Conservation (phyloP, 257 asterid species). For the Solanum bulbocastanum region DNA sequence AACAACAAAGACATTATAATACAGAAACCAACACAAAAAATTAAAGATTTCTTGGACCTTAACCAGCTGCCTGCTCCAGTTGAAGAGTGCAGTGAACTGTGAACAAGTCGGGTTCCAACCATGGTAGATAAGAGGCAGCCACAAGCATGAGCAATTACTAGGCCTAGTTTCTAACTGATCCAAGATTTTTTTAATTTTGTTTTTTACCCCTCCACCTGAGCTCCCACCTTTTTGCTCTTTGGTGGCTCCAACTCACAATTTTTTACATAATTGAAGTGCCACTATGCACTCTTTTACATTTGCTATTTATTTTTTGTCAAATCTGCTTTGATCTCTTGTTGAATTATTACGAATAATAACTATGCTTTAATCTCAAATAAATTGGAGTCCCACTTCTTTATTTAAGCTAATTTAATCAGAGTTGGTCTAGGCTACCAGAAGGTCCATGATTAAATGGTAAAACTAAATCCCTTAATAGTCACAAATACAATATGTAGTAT, state of each 20-base stretch:
- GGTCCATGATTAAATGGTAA: background rate
- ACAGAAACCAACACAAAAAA: background rate
- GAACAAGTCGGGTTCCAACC: constrained; percentile 19
- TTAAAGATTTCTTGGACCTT: too few species aligned
- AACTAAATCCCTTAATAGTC: background rate
- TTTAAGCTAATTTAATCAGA: background rate
- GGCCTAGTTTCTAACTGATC: constrained; percentile 29
- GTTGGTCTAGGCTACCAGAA: background rate
- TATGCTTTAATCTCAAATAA: background rate
- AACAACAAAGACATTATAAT: background rate
- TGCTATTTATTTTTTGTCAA: background rate
- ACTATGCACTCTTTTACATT: background rate
- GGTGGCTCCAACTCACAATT: background rate
- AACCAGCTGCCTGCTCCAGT: too few species aligned
- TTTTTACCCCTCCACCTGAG: too few species aligned
- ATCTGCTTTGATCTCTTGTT: background rate
- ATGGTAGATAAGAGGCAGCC: constrained; percentile 52
- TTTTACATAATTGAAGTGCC: constrained; percentile 12
- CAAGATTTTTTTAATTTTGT: background rate
- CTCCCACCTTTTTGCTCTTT: too few species aligned
- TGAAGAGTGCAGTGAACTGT: too few species aligned
- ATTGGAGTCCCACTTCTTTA: background rate
- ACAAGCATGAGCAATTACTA: constrained; percentile 28
- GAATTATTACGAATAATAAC: background rate
- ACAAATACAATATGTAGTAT: background rate